Percentiles rank a stretch among this genome's conserved stretches.
Conservation (phyloP, 2,329 filamentous ascomycete genomes). For the Sphaerostilbella broomeana region DNA sequence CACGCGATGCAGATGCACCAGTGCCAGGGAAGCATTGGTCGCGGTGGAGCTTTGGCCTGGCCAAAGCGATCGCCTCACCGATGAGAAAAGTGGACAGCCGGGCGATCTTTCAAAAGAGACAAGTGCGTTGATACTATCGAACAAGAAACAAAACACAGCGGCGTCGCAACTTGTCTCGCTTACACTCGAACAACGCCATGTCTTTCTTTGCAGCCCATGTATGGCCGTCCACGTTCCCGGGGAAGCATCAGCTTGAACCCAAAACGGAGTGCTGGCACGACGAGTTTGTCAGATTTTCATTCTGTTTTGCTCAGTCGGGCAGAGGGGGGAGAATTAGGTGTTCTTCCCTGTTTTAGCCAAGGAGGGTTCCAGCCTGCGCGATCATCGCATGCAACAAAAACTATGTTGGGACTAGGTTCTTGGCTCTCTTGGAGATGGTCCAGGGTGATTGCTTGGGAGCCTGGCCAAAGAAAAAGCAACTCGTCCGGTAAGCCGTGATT, state of each 20-base stretch:
- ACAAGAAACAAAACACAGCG: background rate
- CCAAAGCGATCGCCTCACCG: constrained; percentile 12
- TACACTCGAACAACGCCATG: too few relatives aligned
- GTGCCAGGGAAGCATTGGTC: too few relatives aligned
- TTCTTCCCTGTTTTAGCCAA: background rate
- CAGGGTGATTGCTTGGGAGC: constrained; percentile 1
- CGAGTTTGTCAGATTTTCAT: background rate
- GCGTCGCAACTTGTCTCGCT: too few relatives aligned
- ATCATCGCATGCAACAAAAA: constrained; percentile 9
- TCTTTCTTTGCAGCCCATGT: too few relatives aligned
- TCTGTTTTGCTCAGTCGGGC: constrained; percentile 4
- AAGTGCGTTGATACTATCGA: constrained; percentile 1
- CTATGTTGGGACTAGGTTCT: constrained; percentile 12
- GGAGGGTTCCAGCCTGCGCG: background rate
- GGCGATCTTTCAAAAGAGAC: constrained; percentile 8
- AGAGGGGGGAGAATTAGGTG: background rate
- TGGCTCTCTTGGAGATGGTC: constrained; percentile 1
- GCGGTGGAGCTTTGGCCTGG: constrained; percentile 6
- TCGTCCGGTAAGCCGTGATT: constrained; percentile 6
- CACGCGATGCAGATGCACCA: too few relatives aligned
- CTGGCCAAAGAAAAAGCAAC: constrained; percentile 2
- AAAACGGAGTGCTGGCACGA: too few relatives aligned
- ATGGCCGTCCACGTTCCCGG: too few relatives aligned
- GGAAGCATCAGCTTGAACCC: too few relatives aligned
- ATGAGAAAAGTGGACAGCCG: constrained; percentile 8